Evolutionary conservation across 2,329 filamentous ascomycete species (phyloP).

Genomic region (Nannizziopsis arthrosporioides): DNA sequence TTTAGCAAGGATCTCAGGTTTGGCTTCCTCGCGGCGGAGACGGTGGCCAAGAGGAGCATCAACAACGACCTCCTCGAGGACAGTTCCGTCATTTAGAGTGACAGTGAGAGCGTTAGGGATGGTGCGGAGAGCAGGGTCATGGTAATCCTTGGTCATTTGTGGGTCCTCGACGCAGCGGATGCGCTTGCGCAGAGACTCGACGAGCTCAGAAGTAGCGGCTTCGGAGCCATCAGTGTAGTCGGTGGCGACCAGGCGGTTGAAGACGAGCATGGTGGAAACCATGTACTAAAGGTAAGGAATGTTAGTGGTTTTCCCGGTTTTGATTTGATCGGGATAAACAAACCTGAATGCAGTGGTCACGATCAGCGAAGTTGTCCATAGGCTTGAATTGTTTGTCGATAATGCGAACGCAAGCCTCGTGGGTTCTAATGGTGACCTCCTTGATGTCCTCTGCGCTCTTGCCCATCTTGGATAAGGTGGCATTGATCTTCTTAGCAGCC

Average conservation of each 20-base stretch:
- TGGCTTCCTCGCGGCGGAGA: slow-evolving; percentile 84
- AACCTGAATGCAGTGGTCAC: slow-evolving; percentile 93
- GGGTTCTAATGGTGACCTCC: slow-evolving; percentile 82
- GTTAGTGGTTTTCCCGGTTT: slow-evolving; percentile 16
- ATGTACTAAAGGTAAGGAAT: slow-evolving; percentile 54
- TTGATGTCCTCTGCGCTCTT: slow-evolving; percentile 93
- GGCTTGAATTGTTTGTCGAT: slow-evolving; percentile 99
- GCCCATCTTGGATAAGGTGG: slow-evolving; percentile 68
- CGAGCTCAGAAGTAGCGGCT: slow-evolving; percentile 76
- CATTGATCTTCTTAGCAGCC: slow-evolving; percentile 77
- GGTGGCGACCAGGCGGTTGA: slow-evolving; percentile 80
- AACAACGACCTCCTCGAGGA: slow-evolving; percentile 79
- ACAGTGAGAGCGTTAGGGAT: slow-evolving; percentile 97
- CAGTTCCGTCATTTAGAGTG: slow-evolving; percentile 83
- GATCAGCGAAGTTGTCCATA: slow-evolving; percentile 99
- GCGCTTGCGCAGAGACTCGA: slow-evolving; percentile 83
- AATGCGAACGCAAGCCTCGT: slow-evolving; percentile 96
- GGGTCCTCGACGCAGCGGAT: slow-evolving; percentile 96
- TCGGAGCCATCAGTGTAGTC: slow-evolving; percentile 91
- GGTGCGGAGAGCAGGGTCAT: slow-evolving; percentile 81
- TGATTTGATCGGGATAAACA: slow-evolving; percentile 10
- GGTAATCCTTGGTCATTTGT: slow-evolving; percentile 89
- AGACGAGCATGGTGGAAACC: slow-evolving; percentile 90
- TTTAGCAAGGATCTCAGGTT: slow-evolving; percentile 92
- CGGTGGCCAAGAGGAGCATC: slow-evolving; percentile 92